A percentile compares a stretch with the other conserved stretches of the same genome.
Conservation (phyloP, 495 filamentous ascomycete genomes). For the Beverwykella pulmonaria region DNA sequence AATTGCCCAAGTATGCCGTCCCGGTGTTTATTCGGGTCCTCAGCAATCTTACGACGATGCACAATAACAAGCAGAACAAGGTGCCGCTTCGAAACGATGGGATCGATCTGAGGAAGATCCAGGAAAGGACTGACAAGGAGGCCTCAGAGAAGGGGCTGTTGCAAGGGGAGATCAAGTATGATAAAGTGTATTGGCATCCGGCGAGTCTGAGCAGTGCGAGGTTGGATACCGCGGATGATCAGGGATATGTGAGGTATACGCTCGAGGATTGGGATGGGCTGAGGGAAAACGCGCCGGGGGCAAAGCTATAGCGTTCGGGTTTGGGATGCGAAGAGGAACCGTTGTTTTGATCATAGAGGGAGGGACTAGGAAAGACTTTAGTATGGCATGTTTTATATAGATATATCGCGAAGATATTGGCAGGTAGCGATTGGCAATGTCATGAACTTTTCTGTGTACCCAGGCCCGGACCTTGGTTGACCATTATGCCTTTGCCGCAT, state of each 20-base stretch:
- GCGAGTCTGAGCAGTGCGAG: constrained; percentile 43
- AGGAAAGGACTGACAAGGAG: constrained; percentile 30
- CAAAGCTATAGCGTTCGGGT: constrained; percentile 8
- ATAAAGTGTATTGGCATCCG: constrained; percentile 33
- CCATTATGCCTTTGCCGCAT: neutral
- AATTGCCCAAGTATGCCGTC: constrained; percentile 74
- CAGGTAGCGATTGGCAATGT: neutral
- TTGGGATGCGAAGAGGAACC: neutral
- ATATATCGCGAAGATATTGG: neutral
- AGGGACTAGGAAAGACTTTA: neutral
- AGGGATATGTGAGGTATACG: constrained; percentile 60
- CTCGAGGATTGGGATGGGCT: constrained; percentile 61
- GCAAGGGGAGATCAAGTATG: constrained; percentile 28
- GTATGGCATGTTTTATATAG: too few species aligned
- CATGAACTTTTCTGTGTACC: neutral
- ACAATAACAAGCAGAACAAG: constrained; percentile 88
- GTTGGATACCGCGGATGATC: constrained; percentile 51
- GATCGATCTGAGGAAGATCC: constrained; percentile 56
- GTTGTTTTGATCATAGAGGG: neutral
- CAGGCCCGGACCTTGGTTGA: neutral
- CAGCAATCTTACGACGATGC: constrained; percentile 61
- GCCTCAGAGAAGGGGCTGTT: constrained; percentile 23
- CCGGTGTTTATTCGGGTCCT: constrained; percentile 73
- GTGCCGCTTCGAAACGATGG: constrained; percentile 71
- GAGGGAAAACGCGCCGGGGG: constrained; percentile 24